Evolutionary conservation across 2,329 filamentous ascomycete genomes (phyloP).

Genomic region (Cryphonectria naterciae): DNA sequence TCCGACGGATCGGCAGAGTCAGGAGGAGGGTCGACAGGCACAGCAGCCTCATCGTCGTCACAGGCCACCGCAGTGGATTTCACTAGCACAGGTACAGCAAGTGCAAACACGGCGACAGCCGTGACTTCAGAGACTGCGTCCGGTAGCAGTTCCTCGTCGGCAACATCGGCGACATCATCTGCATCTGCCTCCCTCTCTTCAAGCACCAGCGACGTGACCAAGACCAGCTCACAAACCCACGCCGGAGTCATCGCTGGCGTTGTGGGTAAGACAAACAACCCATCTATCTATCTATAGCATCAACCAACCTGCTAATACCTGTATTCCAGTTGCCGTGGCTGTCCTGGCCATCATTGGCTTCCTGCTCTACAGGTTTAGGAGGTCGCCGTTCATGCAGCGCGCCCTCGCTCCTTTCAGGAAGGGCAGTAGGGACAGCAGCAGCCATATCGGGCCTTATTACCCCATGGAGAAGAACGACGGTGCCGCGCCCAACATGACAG

Average conservation of each 20-base stretch:
- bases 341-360: conserved; percentile 10
- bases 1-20: neutral
- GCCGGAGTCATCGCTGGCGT: conserved; percentile 18
- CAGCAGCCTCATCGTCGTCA: neutral
- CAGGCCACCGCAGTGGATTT: neutral
- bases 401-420: conserved; percentile 1
- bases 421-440: neutral
- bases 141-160: neutral
- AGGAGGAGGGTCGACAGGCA: neutral
- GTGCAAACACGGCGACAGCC: neutral
- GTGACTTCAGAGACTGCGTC: neutral
- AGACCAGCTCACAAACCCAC: neutral
- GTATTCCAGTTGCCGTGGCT: conserved; percentile 3
- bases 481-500: conserved; percentile 14
- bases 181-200: conserved; percentile 7
- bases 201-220: conserved; percentile 1
- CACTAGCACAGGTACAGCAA: neutral
- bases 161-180: conserved; percentile 6
- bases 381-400: conserved; percentile 5
- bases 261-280: neutral
- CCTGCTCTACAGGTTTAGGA: conserved; percentile 11
- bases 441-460: conserved; percentile 4
- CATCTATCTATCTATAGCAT: neutral
- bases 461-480: conserved; percentile 12
- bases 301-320: neutral